phyloP scores from a whole-genome alignment of 1,139 yeast species.

The Diutina rugosa region DNA sequence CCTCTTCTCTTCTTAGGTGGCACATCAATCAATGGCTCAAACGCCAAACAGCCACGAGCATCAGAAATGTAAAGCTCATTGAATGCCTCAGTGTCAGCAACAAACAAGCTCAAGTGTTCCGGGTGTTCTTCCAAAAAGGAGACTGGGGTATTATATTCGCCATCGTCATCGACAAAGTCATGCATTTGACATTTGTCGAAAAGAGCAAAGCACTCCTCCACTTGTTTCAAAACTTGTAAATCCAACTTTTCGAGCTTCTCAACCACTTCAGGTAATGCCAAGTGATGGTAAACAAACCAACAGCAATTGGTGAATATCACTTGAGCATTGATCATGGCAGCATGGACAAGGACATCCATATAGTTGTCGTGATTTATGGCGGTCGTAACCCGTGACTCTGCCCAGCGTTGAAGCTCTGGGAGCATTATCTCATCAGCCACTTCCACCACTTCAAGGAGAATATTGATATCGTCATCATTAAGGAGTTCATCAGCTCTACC shows the following conservation, averaged over 20 bases:
- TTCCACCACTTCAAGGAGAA: slow-evolving; percentile 46
- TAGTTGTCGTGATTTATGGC: slow-evolving; percentile 54
- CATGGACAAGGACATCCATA: slow-evolving; percentile 38
- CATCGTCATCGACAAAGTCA: slow-evolving; percentile 10
- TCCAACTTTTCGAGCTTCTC: background rate
- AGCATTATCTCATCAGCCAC: slow-evolving; percentile 55
- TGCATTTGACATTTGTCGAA: slow-evolving; percentile 17
- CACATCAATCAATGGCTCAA: slow-evolving; percentile 37
- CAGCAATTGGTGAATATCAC: slow-evolving; percentile 49
- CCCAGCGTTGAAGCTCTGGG: slow-evolving; percentile 42
- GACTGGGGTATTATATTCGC: slow-evolving; percentile 5
- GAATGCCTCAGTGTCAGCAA: slow-evolving; percentile 20
- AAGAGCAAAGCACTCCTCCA: slow-evolving; percentile 17
- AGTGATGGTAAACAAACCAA: slow-evolving; percentile 56
- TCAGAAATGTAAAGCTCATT: slow-evolving; percentile 40
- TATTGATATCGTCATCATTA: slow-evolving; percentile 32
- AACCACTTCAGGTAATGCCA: slow-evolving; percentile 29
- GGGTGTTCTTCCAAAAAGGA: slow-evolving; percentile 1
- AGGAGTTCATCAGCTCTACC: background rate
- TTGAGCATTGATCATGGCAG: slow-evolving; percentile 37
- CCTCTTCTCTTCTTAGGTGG: background rate
- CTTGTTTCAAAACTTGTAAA: slow-evolving; percentile 10
- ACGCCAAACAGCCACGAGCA: slow-evolving; percentile 22
- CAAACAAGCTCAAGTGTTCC: slow-evolving; percentile 9
- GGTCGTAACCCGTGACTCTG: slow-evolving; percentile 51